Evolutionary conservation across 1,139 yeast genomes (phyloP).

Genomic region (Meyerozyma guilliermondii): DNA sequence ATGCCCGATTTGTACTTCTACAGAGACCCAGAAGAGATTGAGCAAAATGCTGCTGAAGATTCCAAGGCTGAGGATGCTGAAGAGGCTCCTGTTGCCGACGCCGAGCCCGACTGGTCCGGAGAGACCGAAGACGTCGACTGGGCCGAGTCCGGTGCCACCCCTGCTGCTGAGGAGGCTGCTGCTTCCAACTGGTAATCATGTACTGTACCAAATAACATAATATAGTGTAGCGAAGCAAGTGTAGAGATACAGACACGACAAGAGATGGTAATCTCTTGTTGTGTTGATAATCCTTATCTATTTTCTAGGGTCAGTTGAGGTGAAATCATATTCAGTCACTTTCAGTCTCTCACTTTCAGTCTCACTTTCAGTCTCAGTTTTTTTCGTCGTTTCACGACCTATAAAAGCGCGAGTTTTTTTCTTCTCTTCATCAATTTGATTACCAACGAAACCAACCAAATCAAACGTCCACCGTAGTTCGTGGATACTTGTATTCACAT

Average conservation of each 20-base stretch:
- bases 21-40: conserved; percentile 99
- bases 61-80: conserved; percentile 50
- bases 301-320: too few species aligned
- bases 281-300: too few species aligned
- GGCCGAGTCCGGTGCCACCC: conserved; percentile 62
- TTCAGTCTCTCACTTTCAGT: too few species aligned
- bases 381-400: not conserved
- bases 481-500: conserved; percentile 6
- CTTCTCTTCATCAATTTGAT: conserved; percentile 30
- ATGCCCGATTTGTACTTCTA: conserved; percentile 99
- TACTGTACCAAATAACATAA: conserved; percentile 9
- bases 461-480: conserved; percentile 11
- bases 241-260: not conserved
- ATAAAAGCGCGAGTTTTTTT: conserved; percentile 4
- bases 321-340: too few species aligned
- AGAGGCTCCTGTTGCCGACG: conserved; percentile 48
- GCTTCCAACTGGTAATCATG: conserved; percentile 45
- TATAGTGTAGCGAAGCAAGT: conserved; percentile 4
- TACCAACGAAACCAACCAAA: conserved; percentile 39
- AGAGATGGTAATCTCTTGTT: too few species aligned
- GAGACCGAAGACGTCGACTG: conserved; percentile 61
- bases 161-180: conserved; percentile 78
- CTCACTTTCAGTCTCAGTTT: too few species aligned
- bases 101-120: conserved; percentile 51
- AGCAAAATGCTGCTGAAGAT: conserved; percentile 72